phyloP scores from a whole-genome alignment of 192 early-diverging fungal genomes.

The Helicostylum pulchrum region DNA sequence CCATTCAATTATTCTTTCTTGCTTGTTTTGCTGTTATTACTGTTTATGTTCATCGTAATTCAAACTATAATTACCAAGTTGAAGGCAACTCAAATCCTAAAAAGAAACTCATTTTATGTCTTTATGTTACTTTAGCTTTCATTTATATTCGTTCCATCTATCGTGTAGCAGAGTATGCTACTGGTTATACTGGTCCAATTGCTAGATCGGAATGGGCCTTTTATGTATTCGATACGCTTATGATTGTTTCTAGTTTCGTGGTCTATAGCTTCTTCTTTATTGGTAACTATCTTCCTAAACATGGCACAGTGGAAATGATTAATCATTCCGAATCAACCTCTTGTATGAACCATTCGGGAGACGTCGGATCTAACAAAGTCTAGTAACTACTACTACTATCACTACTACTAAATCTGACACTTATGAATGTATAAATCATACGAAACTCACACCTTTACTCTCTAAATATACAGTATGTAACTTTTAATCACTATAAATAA shows the following conservation, averaged over 20 bases:
- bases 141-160: constrained; percentile 9
- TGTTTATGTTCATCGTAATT: background rate
- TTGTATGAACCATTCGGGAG: too few relatives aligned
- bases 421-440: too few relatives aligned
- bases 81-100: background rate
- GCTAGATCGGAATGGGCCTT: constrained; percentile 7
- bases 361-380: too few relatives aligned
- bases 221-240: constrained; percentile 7
- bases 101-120: background rate
- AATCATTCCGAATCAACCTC: too few relatives aligned
- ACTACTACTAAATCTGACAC: too few relatives aligned
- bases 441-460: too few relatives aligned
- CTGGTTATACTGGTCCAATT: background rate
- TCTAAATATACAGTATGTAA: too few relatives aligned
- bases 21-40: constrained; percentile 1
- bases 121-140: background rate
- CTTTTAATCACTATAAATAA: too few relatives aligned
- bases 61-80: background rate
- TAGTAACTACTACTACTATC: too few relatives aligned
- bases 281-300: background rate
- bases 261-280: background rate
- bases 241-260: background rate
- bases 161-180: constrained; percentile 1
- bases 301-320: background rate
- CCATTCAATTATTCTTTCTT: constrained; percentile 4